These are phyloP conservation scores for Gymnopus androsaceus DNA, from an alignment of 1,284 basidiomycete genomes.

Conservation along the genomic window DNA sequence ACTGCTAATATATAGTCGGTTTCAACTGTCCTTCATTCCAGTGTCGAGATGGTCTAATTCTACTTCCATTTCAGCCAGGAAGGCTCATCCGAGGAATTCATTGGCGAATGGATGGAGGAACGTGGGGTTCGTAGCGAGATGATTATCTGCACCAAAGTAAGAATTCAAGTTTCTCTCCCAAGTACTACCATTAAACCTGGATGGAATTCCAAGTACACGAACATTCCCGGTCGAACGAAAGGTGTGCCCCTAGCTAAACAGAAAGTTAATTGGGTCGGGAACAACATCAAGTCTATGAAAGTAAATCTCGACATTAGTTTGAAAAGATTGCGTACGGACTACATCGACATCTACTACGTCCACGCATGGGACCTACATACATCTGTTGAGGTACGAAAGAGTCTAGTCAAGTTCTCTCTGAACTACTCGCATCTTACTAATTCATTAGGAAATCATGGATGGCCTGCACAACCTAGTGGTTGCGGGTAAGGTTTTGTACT, in stretches of 20 bases:
- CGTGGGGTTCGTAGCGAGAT: slow-evolving; percentile 8
- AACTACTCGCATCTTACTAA: too few relatives aligned
- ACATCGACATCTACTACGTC: slow-evolving; percentile 22
- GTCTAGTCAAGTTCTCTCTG: too few relatives aligned
- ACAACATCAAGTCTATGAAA: slow-evolving; percentile 12
- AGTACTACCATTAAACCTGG: neutral
- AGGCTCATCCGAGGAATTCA: slow-evolving; percentile 11
- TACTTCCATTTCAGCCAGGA: slow-evolving; percentile 4
- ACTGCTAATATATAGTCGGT: slow-evolving; percentile 14
- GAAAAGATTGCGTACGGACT: slow-evolving; percentile 8
- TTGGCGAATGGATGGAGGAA: slow-evolving; percentile 14
- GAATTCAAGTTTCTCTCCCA: neutral
- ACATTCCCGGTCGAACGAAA: neutral
- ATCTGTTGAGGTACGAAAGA: too few relatives aligned
- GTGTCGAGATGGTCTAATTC: neutral
- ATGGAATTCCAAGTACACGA: slow-evolving; percentile 8
- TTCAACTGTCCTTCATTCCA: neutral
- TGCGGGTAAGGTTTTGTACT: slow-evolving; percentile 10
- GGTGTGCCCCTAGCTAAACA: slow-evolving; percentile 4
- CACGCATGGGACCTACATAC: slow-evolving; percentile 16
- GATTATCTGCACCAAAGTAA: slow-evolving; percentile 12
- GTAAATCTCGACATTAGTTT: slow-evolving; percentile 6
- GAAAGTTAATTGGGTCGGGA: slow-evolving; percentile 11
- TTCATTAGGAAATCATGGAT: slow-evolving; percentile 19
- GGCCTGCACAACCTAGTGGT: slow-evolving; percentile 9